Evolutionary conservation across 768 basidiomycete species (phyloP).

Genomic region (Chlorophyllum brunneum): DNA sequence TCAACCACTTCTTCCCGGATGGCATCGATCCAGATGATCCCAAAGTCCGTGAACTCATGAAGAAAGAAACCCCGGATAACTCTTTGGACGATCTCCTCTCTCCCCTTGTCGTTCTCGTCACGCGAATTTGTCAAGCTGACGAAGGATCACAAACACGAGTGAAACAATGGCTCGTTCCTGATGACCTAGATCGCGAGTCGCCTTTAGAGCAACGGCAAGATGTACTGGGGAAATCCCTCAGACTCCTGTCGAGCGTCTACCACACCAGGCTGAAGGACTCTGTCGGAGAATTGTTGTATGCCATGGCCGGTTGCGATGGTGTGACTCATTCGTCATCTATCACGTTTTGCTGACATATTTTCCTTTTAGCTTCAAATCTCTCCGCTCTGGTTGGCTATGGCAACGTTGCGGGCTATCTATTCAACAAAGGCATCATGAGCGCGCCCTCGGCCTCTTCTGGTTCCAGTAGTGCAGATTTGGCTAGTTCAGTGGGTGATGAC

Average conservation of each 20-base stretch:
- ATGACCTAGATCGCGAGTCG: conserved; percentile 72
- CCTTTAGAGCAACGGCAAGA: conserved; percentile 73
- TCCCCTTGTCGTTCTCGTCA: conserved; percentile 74
- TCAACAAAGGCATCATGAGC: conserved; percentile 80
- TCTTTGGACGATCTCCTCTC: conserved; percentile 74
- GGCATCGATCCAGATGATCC: conserved; percentile 59
- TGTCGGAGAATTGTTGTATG: conserved; percentile 84
- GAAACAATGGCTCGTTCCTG: conserved; percentile 69
- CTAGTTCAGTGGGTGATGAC: conserved; percentile 32
- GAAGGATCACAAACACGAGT: conserved; percentile 51
- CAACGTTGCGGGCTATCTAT: conserved; percentile 92
- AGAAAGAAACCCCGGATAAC: conserved; percentile 45
- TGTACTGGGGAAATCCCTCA: conserved; percentile 73
- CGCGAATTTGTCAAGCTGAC: conserved; percentile 65
- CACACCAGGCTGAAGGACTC: conserved; percentile 70
- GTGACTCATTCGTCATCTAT: conserved; percentile 13
- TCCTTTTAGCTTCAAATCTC: conserved; percentile 53
- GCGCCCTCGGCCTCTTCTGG: conserved; percentile 40
- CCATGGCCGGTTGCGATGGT: conserved; percentile 76
- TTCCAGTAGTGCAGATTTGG: conserved; percentile 29
- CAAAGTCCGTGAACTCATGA: conserved; percentile 49
- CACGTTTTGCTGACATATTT: not conserved
- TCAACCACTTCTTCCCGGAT: conserved; percentile 64
- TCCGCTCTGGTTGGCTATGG: conserved; percentile 89
- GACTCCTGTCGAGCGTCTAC: conserved; percentile 72